Evolutionary conservation across 768 basidiomycete genomes (phyloP), one percentile per base, ranked within the genome.

Genomic region (Hirschioporus abietinus): DNA sequence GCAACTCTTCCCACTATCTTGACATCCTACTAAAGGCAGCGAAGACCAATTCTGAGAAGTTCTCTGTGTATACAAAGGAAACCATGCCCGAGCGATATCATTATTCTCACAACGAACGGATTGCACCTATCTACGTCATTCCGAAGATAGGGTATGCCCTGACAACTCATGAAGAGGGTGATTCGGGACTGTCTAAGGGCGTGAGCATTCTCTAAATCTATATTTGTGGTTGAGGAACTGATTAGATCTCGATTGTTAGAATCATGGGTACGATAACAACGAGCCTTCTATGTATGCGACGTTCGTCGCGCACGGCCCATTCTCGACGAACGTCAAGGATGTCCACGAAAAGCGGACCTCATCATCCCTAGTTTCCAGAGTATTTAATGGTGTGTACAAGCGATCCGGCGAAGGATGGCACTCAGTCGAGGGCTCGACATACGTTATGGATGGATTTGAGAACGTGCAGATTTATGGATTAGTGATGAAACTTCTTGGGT

Each of bases 291-390:
- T 96, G 95, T 86, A 88, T 63, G 94, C 94, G 1, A 89, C 93
- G 74, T 96, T 96, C 75, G 88, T 96, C 66, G 94, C 93, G 10
- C 93, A 95, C 73, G 95, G 95, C 0, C 95, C 95, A 0, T 95
- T 95, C 75, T 87, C 90, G 17, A 77, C 85, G 12, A 83, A 85
- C 58, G 82, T 87, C 64, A 95, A 93, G 75, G 77, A 82, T 7
- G 74, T 82, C 60, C 83, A 87, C 70, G 79, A 83, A 26, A 63
- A 52, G 65, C 70, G 58, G 63, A 60, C 30, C 60, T 64, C 58
- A 66, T 66, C 60, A 66, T 30, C 66, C 64, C n/a, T 75, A 66
- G 27, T 73, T 66, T 63, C 73, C 76, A 20, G 75, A 69, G 42
- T 74, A 75, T 5, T 20, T 1, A 5, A 1, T 15, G 15, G 42